These are phyloP conservation scores for Euphorbia tirucalli DNA, from an alignment of 345 rosid genomes.

Conservation along the genomic window DNA sequence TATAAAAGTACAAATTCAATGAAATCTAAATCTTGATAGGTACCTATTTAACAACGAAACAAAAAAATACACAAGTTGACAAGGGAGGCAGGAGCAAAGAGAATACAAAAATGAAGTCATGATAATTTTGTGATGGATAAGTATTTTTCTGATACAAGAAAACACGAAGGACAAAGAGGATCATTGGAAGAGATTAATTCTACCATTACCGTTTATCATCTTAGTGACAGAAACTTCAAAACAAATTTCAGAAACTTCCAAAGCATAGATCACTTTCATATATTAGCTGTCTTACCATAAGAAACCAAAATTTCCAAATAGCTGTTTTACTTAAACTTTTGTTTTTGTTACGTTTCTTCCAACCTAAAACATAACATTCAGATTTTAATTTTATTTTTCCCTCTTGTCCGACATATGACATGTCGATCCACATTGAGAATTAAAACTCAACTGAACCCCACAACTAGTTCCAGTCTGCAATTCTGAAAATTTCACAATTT, in stretches of 20 bases:
- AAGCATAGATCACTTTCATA: background rate
- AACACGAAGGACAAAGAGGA: background rate
- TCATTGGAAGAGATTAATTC: background rate
- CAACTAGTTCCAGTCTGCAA: too few species aligned
- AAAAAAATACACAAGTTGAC: too few species aligned
- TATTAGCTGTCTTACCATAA: conserved; percentile 5
- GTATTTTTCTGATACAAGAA: background rate
- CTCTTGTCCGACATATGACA: too few species aligned
- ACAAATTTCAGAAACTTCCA: background rate
- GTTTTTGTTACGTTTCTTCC: background rate
- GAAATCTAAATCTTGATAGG: too few species aligned
- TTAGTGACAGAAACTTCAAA: background rate
- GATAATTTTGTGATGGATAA: too few species aligned
- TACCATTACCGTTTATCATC: background rate
- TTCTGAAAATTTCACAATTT: too few species aligned
- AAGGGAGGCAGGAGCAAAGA: too few species aligned
- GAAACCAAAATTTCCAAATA: background rate
- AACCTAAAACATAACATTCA: background rate
- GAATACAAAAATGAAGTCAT: too few species aligned
- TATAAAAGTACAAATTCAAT: too few species aligned
- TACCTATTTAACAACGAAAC: too few species aligned
- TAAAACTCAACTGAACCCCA: background rate
- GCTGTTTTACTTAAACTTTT: background rate
- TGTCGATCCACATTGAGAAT: background rate
- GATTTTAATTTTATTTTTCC: too few species aligned